Evolutionary conservation across 2,329 filamentous ascomycete genomes (phyloP).

Genomic region (Aspergillus aculeatus): DNA sequence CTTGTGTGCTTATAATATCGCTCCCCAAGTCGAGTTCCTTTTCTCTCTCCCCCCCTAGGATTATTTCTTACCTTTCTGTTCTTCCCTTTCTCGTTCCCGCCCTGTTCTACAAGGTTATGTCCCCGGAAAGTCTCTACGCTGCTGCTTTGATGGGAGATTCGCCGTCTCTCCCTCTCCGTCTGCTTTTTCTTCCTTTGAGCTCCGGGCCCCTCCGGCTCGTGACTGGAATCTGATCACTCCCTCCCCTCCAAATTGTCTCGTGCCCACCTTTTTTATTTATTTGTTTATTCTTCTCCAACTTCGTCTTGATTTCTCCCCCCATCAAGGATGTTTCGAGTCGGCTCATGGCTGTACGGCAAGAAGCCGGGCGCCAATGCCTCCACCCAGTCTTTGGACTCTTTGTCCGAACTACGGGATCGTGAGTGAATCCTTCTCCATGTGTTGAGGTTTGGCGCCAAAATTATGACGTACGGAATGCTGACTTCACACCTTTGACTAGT

Average conservation of each 20-base stretch:
- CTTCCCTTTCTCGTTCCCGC: constrained; percentile 3
- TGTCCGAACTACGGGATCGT: constrained; percentile 57
- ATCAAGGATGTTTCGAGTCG: constrained; percentile 40
- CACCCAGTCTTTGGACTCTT: constrained; percentile 56
- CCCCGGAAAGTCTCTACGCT: constrained; percentile 18
- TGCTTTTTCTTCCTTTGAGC: constrained; percentile 12
- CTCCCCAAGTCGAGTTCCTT: not conserved
- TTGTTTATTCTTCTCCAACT: not conserved
- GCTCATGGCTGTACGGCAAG: constrained; percentile 48
- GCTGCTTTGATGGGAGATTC: constrained; percentile 24
- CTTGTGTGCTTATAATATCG: not conserved
- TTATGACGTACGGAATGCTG: not conserved
- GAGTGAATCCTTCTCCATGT: constrained; percentile 19
- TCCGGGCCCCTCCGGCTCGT: constrained; percentile 19
- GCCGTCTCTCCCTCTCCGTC: constrained; percentile 30
- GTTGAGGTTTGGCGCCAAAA: constrained; percentile 21
- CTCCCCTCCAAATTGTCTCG: not conserved
- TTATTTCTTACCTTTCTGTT: not conserved
- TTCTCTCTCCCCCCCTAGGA: not conserved
- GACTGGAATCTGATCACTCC: constrained; percentile 5
- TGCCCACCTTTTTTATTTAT: constrained; percentile 5
- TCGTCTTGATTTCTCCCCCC: not conserved
- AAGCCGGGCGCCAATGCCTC: constrained; percentile 43
- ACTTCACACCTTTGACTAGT: constrained; percentile 22
- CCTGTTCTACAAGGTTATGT: constrained; percentile 19